Conservation (phyloP, 1,284 basidiomycete genomes). For the Puccinia triticina region DNA sequence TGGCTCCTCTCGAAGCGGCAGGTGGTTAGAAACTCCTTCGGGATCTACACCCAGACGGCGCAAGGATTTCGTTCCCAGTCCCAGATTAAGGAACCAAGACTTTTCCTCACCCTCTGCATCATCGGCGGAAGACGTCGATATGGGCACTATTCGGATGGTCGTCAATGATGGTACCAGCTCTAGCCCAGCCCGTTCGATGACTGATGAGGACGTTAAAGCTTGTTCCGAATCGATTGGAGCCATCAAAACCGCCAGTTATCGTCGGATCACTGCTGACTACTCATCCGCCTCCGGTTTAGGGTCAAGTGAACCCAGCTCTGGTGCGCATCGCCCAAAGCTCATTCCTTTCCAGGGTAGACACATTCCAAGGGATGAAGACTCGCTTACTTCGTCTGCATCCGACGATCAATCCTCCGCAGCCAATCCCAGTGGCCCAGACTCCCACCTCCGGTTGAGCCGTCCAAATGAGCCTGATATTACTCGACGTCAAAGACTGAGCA, state of each 20-base stretch:
- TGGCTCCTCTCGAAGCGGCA: constrained; percentile 38
- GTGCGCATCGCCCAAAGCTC: constrained; percentile 32
- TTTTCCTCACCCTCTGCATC: constrained; percentile 13
- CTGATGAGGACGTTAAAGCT: constrained; percentile 36
- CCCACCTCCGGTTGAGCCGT: background rate
- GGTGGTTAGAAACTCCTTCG: constrained; percentile 32
- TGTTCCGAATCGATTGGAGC: constrained; percentile 47
- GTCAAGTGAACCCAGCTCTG: constrained; percentile 23
- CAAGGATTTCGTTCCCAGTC: constrained; percentile 32
- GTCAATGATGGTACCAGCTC: constrained; percentile 23
- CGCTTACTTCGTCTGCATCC: constrained; percentile 2
- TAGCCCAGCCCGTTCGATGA: constrained; percentile 16
- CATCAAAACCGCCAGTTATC: constrained; percentile 44
- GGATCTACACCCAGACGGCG: constrained; percentile 36
- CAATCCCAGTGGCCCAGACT: background rate
- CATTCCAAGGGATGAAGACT: background rate
- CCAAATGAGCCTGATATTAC: constrained; percentile 3
- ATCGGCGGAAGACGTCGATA: constrained; percentile 30
- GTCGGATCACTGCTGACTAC: constrained; percentile 34
- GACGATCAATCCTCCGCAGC: background rate
- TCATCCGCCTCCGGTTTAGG: constrained; percentile 17
- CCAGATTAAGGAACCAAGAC: background rate
- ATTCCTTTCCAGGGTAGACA: constrained; percentile 41
- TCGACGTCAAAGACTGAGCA: constrained; percentile 26
- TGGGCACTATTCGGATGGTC: constrained; percentile 47